Evolutionary conservation across 768 basidiomycete species (phyloP).

Genomic region (Hypholoma fasciculare): DNA sequence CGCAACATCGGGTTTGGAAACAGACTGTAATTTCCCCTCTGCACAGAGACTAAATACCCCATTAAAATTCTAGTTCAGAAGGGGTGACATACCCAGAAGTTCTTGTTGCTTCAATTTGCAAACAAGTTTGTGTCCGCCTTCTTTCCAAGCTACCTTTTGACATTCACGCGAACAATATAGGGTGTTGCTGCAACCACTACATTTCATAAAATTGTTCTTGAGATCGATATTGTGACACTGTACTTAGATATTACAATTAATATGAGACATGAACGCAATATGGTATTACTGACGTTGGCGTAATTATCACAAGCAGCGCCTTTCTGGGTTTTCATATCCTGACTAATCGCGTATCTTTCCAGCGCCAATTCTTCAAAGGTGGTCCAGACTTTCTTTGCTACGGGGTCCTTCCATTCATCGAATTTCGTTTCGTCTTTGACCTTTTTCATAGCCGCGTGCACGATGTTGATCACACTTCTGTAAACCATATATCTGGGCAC

Average conservation of each 20-base stretch:
- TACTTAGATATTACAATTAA: not conserved
- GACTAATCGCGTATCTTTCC: conserved; percentile 23
- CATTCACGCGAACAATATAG: conserved; percentile 42
- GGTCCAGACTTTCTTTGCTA: conserved; percentile 24
- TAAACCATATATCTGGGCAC: conserved; percentile 38
- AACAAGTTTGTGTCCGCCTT: conserved; percentile 33
- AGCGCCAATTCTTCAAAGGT: conserved; percentile 25
- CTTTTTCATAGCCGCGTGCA: conserved; percentile 27
- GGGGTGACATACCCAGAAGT: conserved; percentile 25
- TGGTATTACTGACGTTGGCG: conserved; percentile 22
- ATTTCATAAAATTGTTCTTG: conserved; percentile 34
- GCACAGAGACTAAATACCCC: not conserved
- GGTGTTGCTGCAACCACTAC: conserved; percentile 31
- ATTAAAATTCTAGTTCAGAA: not conserved
- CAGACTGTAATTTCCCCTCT: conserved; percentile 33
- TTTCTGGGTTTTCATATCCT: conserved; percentile 26
- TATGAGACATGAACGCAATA: not conserved
- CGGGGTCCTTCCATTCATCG: conserved; percentile 13
- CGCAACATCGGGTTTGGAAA: conserved; percentile 30
- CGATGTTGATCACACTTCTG: conserved; percentile 32
- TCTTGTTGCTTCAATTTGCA: conserved; percentile 39
- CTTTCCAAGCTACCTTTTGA: conserved; percentile 34
- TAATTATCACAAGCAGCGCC: conserved; percentile 35
- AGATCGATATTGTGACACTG: conserved; percentile 36
- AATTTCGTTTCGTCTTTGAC: conserved; percentile 18